These are phyloP conservation scores for Metarhizium brunneum DNA, from an alignment of 2,329 filamentous ascomycete genomes.

Conservation along the genomic window DNA sequence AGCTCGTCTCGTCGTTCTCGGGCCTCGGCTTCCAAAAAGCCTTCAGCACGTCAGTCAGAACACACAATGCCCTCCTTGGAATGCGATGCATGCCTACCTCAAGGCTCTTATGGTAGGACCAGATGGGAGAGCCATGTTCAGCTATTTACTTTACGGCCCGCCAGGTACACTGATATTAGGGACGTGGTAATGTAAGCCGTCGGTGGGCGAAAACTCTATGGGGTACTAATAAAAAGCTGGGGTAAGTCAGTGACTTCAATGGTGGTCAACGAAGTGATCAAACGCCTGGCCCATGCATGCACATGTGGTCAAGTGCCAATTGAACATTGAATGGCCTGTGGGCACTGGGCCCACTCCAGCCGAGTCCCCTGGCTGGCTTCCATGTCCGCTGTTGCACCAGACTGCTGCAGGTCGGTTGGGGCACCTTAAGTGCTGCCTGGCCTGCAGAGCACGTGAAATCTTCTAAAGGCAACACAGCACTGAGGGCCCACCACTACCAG, in stretches of 20 bases:
- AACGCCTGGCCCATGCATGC: no score
- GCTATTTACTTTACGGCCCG: background rate
- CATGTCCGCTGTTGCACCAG: no score
- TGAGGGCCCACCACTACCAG: no score
- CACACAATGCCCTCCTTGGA: background rate
- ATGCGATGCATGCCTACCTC: background rate
- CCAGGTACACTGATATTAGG: background rate
- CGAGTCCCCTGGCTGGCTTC: no score
- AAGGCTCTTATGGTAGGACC: background rate
- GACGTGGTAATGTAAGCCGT: background rate
- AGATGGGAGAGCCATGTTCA: background rate
- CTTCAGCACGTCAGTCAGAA: background rate
- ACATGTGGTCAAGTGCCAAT: no score
- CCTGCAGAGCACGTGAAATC: background rate
- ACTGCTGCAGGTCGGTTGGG: no score
- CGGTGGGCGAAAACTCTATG: background rate
- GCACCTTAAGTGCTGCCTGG: no score
- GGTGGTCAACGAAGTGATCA: no score
- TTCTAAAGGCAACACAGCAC: background rate
- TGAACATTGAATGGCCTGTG: no score
- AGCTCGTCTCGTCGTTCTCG: slow-evolving; percentile 1
- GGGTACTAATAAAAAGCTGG: no score
- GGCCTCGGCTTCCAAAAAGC: slow-evolving; percentile 3
- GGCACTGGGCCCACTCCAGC: no score
- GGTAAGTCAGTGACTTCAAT: no score